Base-by-base conservation (phyloP, 1,284 basidiomycete species). In the Ceratobasidium sp. region DNA sequence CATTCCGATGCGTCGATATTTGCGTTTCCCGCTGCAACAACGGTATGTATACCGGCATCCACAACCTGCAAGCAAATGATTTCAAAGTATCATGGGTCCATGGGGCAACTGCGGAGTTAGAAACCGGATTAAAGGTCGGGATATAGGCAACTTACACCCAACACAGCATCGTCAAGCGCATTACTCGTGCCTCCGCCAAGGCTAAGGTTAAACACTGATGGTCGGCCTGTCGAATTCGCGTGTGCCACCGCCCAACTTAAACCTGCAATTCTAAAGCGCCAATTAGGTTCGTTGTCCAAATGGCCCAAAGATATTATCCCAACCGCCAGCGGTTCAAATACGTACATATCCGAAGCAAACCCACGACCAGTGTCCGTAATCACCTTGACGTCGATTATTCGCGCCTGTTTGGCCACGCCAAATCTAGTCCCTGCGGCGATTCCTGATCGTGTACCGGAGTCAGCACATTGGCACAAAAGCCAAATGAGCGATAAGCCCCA, bases 401-500 rank as follows among this genome's bases (percentile, higher is more conserved):
- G 60, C 41, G 69, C 50, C 30, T 58, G 56, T 42, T 66, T 64
- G 25, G 69, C 69, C 11, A 70, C 69, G 14, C 69, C 69, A 39
- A 25, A 66, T 27, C 52, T 41, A 13, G 59, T 41, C 19, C 69
- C 69, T 21, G 52, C 68, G 21, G 58, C 49, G 29, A 49, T 59
- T 36, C 49, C 57, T 52, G n/a, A 36, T 1, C 23, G 33, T 54
- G 14, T 23, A 21, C 14, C 21, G 6, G 11, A 6, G 14, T 25
- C 21, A 50, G 23, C 23, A 14, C 14, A 13, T 21, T 21, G n/a
- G 33, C 19, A 29, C 36, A 21, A 21, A 49, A 21, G n/a, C 49
- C 30, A 42, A 36, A 64, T 27, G 14, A 21, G 30, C 46, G 30
- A 60, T 27, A 25, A 14, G 4, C 16, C 23, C 42, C 13, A 58